Conservation (phyloP, 352 stramenopile species). For the Blastocystis sp. region DNA sequence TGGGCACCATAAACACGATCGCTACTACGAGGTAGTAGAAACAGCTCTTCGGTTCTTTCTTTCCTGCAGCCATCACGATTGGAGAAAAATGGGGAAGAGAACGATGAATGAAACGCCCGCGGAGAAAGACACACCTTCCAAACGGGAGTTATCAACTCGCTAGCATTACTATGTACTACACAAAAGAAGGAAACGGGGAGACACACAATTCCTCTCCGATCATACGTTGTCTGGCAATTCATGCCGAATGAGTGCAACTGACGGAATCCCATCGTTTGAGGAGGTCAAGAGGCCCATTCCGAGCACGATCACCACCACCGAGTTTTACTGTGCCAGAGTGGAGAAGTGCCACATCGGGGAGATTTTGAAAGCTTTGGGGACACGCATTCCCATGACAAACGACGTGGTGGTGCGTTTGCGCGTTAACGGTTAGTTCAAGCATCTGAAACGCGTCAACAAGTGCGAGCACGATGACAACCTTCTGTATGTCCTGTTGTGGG, state of each 20-base stretch:
- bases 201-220: neutral
- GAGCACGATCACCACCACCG: neutral
- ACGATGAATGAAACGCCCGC: neutral
- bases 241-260: neutral
- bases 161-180: no score
- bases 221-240: neutral
- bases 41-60: slow-evolving; percentile 19
- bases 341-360: slow-evolving; percentile 33
- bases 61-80: neutral
- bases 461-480: neutral
- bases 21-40: slow-evolving; percentile 44
- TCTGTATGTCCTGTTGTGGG: slow-evolving; percentile 18
- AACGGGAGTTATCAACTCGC: no score
- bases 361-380: neutral
- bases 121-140: no score
- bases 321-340: slow-evolving; percentile 17
- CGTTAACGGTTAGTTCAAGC: slow-evolving; percentile 17
- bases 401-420: neutral
- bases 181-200: neutral
- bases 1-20: slow-evolving; percentile 9
- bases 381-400: slow-evolving; percentile 3
- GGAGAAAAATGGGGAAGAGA: neutral
- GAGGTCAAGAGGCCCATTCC: slow-evolving; percentile 11
- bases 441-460: slow-evolving; percentile 66
- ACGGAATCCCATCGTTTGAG: neutral